Evolutionary conservation across 805 yeast species (phyloP).

Genomic region (Metschnikowia aberdeeniae): DNA sequence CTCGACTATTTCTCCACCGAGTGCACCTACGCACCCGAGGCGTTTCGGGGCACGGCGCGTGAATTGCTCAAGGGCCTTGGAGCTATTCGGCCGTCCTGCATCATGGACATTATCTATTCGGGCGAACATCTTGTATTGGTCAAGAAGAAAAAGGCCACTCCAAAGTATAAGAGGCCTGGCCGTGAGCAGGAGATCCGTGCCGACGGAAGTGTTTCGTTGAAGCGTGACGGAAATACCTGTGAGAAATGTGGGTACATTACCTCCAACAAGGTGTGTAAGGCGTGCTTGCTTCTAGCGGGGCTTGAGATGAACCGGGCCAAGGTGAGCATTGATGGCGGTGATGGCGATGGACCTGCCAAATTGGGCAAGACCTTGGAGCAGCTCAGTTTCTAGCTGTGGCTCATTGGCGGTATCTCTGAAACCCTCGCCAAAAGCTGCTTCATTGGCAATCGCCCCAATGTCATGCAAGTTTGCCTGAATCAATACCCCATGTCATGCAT

Average conservation of each 20-base stretch:
- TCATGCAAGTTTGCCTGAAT: too few relatives aligned
- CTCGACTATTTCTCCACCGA: slow-evolving; percentile 96
- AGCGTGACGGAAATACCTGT: slow-evolving; percentile 66
- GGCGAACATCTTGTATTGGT: slow-evolving; percentile 81
- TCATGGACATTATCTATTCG: slow-evolving; percentile 88
- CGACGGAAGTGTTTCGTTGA: slow-evolving; percentile 59
- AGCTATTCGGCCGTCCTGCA: slow-evolving; percentile 85
- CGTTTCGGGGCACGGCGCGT: slow-evolving; percentile 96
- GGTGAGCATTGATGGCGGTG: slow-evolving; percentile 51
- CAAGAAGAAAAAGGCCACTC: slow-evolving; percentile 48
- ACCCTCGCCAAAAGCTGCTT: too few relatives aligned
- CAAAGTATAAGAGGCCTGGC: slow-evolving; percentile 26
- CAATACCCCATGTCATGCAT: too few relatives aligned
- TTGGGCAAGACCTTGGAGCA: slow-evolving; percentile 58
- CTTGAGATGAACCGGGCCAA: slow-evolving; percentile 73
- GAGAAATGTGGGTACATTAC: slow-evolving; percentile 90
- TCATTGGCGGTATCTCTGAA: too few relatives aligned
- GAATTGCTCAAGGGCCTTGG: slow-evolving; percentile 87
- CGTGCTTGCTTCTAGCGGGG: slow-evolving; percentile 84
- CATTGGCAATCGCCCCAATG: too few relatives aligned
- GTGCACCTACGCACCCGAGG: slow-evolving; percentile 97
- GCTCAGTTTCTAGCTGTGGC: slow-evolving; percentile 47
- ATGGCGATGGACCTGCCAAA: slow-evolving; percentile 60
- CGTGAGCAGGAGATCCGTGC: slow-evolving; percentile 50
- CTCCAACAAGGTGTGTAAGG: slow-evolving; percentile 85